These are phyloP conservation scores for Hypoxylon cercidicola DNA, from an alignment of 495 filamentous ascomycete species.

Conservation along the genomic window DNA sequence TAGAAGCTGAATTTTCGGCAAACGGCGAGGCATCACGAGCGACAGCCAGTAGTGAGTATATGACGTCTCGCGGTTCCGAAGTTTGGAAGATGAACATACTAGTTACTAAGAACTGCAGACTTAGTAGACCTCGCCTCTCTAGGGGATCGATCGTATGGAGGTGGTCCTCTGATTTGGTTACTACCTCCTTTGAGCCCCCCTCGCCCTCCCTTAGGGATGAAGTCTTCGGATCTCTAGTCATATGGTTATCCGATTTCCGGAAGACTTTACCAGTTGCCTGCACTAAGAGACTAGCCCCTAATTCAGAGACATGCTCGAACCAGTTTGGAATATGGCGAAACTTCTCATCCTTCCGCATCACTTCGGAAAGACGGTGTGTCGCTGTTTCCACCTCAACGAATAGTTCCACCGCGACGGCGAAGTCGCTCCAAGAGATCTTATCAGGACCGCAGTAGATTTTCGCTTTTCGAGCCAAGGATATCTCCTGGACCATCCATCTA, in stretches of 20 bases:
- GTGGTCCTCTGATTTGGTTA: no score
- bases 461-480: no score
- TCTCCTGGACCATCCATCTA: slow-evolving; percentile 40
- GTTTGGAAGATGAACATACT: slow-evolving; percentile 43
- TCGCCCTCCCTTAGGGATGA: no score
- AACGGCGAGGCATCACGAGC: slow-evolving; percentile 39
- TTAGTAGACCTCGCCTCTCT: slow-evolving; percentile 20
- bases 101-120: slow-evolving; percentile 45
- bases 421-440: no score
- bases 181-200: no score
- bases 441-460: no score
- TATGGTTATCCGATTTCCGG: slow-evolving; percentile 9
- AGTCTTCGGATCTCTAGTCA: no score
- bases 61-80: slow-evolving; percentile 40
- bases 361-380: no score
- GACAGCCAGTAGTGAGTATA: slow-evolving; percentile 45
- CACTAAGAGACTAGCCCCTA: slow-evolving; percentile 50
- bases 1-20: neutral
- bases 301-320: slow-evolving; percentile 44
- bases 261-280: slow-evolving; percentile 47
- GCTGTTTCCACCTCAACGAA: no score
- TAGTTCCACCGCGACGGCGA: no score
- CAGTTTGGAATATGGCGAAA: slow-evolving; percentile 23
- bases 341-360: neutral
- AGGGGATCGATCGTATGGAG: slow-evolving; percentile 14